phyloP scores from a whole-genome alignment of 352 stramenopile genomes.

The Plasmopara viticola region DNA sequence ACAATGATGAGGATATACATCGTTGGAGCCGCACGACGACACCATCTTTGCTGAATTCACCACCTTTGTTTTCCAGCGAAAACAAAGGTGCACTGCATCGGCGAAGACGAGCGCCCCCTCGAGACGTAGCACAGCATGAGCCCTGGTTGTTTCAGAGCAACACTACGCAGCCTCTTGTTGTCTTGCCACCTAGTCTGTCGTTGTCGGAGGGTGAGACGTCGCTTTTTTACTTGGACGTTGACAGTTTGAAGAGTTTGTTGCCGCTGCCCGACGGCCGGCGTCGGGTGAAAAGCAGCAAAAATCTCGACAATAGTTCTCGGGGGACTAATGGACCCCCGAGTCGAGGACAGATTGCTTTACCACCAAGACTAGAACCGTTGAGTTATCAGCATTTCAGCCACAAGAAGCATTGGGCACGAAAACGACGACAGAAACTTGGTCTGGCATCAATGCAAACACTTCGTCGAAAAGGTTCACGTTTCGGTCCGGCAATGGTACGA shows the following conservation, averaged over 20 bases:
- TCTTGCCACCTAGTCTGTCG: slow-evolving; percentile 12
- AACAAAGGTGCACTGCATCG: slow-evolving; percentile 12
- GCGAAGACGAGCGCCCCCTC: slow-evolving; percentile 14
- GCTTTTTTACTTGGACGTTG: slow-evolving; percentile 64
- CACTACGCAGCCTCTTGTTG: slow-evolving; percentile 26
- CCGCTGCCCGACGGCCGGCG: slow-evolving; percentile 18
- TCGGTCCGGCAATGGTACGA: slow-evolving; percentile 35
- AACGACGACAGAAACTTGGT: slow-evolving; percentile 8
- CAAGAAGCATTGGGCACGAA: slow-evolving; percentile 7
- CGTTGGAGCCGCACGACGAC: slow-evolving; percentile 9
- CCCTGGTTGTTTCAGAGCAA: slow-evolving; percentile 72
- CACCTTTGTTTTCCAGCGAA: slow-evolving; percentile 8
- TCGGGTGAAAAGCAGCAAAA: slow-evolving; percentile 22
- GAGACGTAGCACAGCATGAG: slow-evolving; percentile 28
- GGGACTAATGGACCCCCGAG: slow-evolving; percentile 4
- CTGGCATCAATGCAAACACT: slow-evolving; percentile 13
- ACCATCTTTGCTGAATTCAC: slow-evolving; percentile 7
- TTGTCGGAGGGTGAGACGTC: slow-evolving; percentile 20
- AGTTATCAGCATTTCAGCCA: slow-evolving; percentile 3
- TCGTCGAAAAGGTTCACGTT: slow-evolving; percentile 41
- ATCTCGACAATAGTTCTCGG: slow-evolving; percentile 11
- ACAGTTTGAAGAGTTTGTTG: slow-evolving; percentile 56
- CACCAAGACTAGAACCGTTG: slow-evolving; percentile 41
- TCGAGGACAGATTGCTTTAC: slow-evolving; percentile 16
- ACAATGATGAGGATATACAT: slow-evolving; percentile 24